Evolutionary conservation across 306 rosid species (phyloP).

Genomic region (Lathyrus aphaca): DNA sequence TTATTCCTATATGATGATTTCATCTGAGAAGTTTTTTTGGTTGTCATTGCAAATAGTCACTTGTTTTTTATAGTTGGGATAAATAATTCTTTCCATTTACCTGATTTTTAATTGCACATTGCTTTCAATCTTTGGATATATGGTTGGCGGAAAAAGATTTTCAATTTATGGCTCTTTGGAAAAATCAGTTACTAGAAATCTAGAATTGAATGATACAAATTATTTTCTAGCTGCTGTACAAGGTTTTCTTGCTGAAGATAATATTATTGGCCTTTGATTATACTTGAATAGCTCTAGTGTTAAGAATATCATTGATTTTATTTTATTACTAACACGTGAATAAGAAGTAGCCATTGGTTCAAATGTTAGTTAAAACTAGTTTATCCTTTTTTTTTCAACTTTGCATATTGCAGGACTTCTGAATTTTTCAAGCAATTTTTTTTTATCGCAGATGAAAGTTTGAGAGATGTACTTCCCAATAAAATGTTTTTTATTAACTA

Average conservation of each 20-base stretch:
- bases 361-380: conserved; percentile 1
- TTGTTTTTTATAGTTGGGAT: background rate
- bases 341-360: background rate
- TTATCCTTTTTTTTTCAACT: background rate
- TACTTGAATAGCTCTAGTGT: background rate
- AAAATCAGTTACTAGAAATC: background rate
- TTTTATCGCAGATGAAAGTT: conserved; percentile 7
- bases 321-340: background rate
- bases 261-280: conserved; percentile 6
- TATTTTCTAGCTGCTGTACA: background rate
- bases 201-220: background rate
- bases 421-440: background rate
- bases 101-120: conserved; percentile 4
- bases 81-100: conserved; percentile 2
- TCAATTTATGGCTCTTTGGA: conserved; percentile 3
- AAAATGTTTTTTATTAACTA: conserved; percentile 20
- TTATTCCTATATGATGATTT: background rate
- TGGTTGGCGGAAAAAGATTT: conserved; percentile 13
- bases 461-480: background rate
- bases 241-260: conserved; percentile 11
- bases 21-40: background rate
- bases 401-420: conserved; percentile 9
- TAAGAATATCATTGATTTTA: background rate
- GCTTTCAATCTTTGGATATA: conserved; percentile 19
- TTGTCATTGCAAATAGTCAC: background rate